Evolutionary conservation across 2,329 filamentous ascomycete genomes (phyloP).

Genomic region (Cladobotryum protrusum): DNA sequence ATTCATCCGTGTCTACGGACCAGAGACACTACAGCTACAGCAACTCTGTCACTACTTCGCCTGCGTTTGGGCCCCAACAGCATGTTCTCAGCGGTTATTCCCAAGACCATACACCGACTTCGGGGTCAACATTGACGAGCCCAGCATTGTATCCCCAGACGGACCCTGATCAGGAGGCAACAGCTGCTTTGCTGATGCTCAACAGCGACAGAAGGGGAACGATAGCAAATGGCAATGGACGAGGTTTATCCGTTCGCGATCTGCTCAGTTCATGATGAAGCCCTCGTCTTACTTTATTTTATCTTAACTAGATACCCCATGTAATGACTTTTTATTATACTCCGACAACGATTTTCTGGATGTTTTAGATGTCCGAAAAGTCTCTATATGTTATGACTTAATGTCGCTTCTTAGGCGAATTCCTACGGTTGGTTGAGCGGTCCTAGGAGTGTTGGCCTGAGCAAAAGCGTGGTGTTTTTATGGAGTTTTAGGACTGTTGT

Average conservation of each 20-base stretch:
- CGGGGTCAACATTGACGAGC: conserved; percentile 51
- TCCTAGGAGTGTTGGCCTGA: not conserved
- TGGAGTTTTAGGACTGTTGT: not conserved
- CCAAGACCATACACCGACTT: conserved; percentile 33
- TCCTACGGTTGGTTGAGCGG: not conserved
- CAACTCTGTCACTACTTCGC: conserved; percentile 46
- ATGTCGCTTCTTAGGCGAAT: not conserved
- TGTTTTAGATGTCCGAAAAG: not conserved
- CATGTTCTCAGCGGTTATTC: not conserved
- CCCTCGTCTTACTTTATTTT: not conserved
- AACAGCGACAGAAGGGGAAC: conserved; percentile 65
- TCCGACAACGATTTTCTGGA: not conserved
- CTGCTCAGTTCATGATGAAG: conserved; percentile 42
- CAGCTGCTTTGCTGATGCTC: conserved; percentile 80
- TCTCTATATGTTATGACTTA: not conserved
- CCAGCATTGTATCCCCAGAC: conserved; percentile 50
- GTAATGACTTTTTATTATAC: not conserved
- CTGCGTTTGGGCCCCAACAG: conserved; percentile 50
- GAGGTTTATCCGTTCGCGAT: conserved; percentile 50
- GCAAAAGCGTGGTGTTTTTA: not conserved
- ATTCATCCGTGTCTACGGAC: conserved; percentile 48
- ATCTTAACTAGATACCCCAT: not conserved
- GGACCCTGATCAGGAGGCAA: conserved; percentile 69
- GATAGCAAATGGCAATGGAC: conserved; percentile 21
- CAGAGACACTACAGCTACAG: conserved; percentile 46